Conservation (phyloP, 208 protist species). For the Wallacemonas sp. region DNA sequence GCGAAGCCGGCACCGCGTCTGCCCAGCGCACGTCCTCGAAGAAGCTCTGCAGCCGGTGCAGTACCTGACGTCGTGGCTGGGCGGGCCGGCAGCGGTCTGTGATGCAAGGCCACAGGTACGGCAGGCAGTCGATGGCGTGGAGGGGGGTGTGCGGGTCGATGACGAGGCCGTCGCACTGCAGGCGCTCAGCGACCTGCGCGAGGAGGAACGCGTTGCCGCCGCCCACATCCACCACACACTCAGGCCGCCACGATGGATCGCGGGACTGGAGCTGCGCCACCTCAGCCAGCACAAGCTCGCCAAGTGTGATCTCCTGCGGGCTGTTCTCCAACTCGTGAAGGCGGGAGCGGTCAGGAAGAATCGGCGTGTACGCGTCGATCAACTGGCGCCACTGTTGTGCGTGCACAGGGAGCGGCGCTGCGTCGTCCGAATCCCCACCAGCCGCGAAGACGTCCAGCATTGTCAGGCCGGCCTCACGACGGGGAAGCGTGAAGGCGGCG, state of each 20-base stretch:
- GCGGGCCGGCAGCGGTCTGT: constrained; percentile 15
- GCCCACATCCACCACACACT: constrained; percentile 43
- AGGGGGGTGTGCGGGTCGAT: constrained; percentile 42
- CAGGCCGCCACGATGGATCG: background rate
- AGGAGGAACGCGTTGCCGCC: constrained; percentile 53
- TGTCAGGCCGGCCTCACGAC: constrained; percentile 35
- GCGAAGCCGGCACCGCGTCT: constrained; percentile 6
- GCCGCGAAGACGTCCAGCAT: constrained; percentile 17
- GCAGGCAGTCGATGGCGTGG: constrained; percentile 44
- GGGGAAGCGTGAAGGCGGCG: background rate
- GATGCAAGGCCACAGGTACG: constrained; percentile 23
- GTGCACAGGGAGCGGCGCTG: background rate
- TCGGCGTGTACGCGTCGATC: constrained; percentile 68
- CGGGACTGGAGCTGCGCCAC: background rate
- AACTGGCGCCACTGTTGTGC: constrained; percentile 30
- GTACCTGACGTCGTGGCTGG: constrained; percentile 5
- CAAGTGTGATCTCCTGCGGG: constrained; percentile 73
- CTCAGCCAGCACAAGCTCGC: background rate
- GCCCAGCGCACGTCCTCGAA: constrained; percentile 32
- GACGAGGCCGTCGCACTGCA: constrained; percentile 36
- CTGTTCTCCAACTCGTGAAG: constrained; percentile 85
- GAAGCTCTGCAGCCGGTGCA: constrained; percentile 19
- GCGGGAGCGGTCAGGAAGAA: constrained; percentile 71
- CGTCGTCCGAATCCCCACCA: background rate
- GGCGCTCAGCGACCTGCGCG: constrained; percentile 33